Evolutionary conservation across 805 yeast genomes (phyloP).

Genomic region (Zygotorulaspora chibaensis): DNA sequence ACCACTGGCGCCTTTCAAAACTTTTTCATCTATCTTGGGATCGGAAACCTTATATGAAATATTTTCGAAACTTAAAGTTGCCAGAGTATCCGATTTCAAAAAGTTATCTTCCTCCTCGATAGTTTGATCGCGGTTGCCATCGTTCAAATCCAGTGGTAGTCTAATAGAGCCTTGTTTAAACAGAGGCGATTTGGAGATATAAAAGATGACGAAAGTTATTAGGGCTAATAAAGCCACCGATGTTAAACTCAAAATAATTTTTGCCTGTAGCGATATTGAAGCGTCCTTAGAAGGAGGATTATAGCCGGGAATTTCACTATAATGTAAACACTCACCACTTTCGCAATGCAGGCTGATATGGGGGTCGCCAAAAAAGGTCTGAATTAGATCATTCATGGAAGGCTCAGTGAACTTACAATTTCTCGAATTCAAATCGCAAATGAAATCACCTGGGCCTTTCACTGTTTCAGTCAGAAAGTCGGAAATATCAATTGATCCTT

Average conservation of each 20-base stretch:
- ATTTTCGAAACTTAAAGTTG: conserved; percentile 70
- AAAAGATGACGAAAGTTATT: conserved; percentile 36
- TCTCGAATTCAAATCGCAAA: conserved; percentile 61
- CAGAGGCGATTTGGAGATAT: conserved; percentile 56
- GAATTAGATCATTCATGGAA: conserved; percentile 87
- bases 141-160: conserved; percentile 21
- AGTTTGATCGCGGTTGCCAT: background rate
- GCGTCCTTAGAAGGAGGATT: conserved; percentile 50
- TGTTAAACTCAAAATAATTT: conserved; percentile 40
- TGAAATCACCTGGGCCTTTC: conserved; percentile 87
- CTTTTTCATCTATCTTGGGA: conserved; percentile 28
- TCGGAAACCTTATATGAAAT: conserved; percentile 47
- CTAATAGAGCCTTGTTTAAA: conserved; percentile 38
- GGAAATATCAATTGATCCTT: conserved; percentile 90
- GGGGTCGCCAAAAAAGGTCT: conserved; percentile 92
- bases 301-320: conserved; percentile 90
- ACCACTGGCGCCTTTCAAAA: conserved; percentile 68
- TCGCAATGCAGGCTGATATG: conserved; percentile 73
- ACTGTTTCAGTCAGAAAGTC: conserved; percentile 89
- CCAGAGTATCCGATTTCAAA: conserved; percentile 55
- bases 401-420: conserved; percentile 87
- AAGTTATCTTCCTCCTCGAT: conserved; percentile 34
- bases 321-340: conserved; percentile 90
- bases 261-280: conserved; percentile 33
- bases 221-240: conserved; percentile 38